phyloP scores from a whole-genome alignment of 2,329 filamentous ascomycete species.

The Periconia sp. region DNA sequence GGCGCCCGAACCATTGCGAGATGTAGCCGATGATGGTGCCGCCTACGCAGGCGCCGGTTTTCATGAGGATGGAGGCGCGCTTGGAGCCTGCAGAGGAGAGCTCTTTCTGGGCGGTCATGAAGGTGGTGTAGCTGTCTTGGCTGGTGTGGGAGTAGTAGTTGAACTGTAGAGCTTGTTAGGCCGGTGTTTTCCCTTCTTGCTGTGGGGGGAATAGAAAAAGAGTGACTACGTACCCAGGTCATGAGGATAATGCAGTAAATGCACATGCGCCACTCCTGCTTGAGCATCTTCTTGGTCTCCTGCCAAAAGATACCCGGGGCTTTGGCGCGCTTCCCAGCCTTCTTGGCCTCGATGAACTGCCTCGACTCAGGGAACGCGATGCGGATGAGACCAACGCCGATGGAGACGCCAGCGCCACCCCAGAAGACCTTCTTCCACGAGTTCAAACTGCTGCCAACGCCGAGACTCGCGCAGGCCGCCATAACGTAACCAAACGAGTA shows the following conservation, averaged over 20 bases:
- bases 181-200: neutral
- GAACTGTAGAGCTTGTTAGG: conserved; percentile 48
- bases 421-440: conserved; percentile 78
- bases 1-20: conserved; percentile 74
- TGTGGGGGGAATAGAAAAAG: neutral
- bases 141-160: conserved; percentile 71
- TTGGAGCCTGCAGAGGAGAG: conserved; percentile 65
- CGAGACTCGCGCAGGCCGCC: conserved; percentile 74
- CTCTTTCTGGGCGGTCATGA: conserved; percentile 73
- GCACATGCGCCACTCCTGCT: conserved; percentile 73
- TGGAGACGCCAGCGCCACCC: conserved; percentile 68
- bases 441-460: conserved; percentile 64
- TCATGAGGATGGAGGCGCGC: conserved; percentile 80
- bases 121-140: conserved; percentile 81
- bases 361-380: conserved; percentile 72
- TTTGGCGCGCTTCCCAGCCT: conserved; percentile 55
- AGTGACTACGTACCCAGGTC: conserved; percentile 62
- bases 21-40: conserved; percentile 73
- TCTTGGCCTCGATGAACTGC: conserved; percentile 72
- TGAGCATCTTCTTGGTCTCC: conserved; percentile 69
- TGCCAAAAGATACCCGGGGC: conserved; percentile 62
- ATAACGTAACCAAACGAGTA: conserved; percentile 80
- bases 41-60: conserved; percentile 73
- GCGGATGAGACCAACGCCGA: conserved; percentile 68
- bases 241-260: conserved; percentile 77